Evolutionary conservation across 1,284 basidiomycete genomes (phyloP).

Genomic region (Fomitopsis betulina): DNA sequence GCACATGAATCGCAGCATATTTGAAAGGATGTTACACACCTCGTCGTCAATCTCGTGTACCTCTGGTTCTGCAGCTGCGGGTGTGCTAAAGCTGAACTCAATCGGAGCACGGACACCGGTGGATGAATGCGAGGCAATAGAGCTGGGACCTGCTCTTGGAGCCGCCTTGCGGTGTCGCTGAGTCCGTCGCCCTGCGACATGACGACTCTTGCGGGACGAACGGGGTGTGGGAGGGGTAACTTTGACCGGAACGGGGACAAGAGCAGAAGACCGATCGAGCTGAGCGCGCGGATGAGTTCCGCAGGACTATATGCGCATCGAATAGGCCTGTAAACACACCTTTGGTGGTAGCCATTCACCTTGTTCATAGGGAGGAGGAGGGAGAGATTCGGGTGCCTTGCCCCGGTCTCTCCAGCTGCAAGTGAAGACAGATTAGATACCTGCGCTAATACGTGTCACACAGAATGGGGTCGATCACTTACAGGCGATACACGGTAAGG

Average conservation of each 20-base stretch:
- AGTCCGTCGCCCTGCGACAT: constrained; percentile 27
- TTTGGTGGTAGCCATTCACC: constrained; percentile 47
- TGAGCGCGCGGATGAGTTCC: neutral
- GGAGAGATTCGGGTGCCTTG: constrained; percentile 41
- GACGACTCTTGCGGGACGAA: constrained; percentile 21
- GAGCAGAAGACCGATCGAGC: constrained; percentile 7
- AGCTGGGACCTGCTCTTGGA: constrained; percentile 19
- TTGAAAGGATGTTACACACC: constrained; percentile 27
- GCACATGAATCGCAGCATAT: neutral
- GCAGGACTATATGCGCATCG: neutral
- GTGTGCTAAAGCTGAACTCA: constrained; percentile 20
- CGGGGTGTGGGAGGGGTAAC: constrained; percentile 24
- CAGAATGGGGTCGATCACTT: constrained; percentile 26
- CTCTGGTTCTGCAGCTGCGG: constrained; percentile 22
- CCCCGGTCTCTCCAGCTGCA: constrained; percentile 65
- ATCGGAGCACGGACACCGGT: constrained; percentile 14
- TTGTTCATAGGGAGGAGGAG: constrained; percentile 63
- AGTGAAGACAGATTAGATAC: constrained; percentile 6
- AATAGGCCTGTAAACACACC: constrained; percentile 13
- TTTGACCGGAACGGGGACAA: constrained; percentile 13
- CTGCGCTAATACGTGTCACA: neutral
- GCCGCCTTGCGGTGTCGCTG: constrained; percentile 32
- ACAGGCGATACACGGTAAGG: constrained; percentile 79
- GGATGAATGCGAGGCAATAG: constrained; percentile 17
- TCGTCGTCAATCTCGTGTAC: constrained; percentile 40